Percentiles rank a stretch among this genome's conserved stretches.
phyloP scores from a whole-genome alignment of 139 green algal species.

The Zygnema cylindricum region DNA sequence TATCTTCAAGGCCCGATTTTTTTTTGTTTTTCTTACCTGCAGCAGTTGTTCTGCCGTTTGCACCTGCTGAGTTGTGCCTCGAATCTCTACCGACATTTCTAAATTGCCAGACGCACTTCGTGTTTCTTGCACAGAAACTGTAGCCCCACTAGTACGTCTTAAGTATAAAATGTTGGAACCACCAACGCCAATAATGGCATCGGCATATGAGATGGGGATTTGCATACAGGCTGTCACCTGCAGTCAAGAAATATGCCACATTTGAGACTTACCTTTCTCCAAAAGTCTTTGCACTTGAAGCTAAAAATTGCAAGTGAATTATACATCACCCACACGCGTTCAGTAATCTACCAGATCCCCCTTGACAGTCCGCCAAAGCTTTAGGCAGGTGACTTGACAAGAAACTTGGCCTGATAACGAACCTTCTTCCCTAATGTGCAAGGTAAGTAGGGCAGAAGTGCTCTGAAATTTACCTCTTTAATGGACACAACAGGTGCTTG shows the following conservation, averaged over 20 bases:
- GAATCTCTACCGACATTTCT: constrained; percentile 51
- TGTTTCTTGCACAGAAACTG: constrained; percentile 52
- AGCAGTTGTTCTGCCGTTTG: constrained; percentile 49
- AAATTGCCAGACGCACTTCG: constrained; percentile 10
- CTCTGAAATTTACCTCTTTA: neutral
- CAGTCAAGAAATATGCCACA: too few species aligned
- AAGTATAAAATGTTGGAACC: constrained; percentile 55
- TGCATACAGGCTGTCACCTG: constrained; percentile 51
- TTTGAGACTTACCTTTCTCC: too few species aligned
- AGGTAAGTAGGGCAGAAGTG: too few species aligned
- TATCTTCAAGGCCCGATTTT: too few species aligned
- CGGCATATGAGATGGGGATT: constrained; percentile 48
- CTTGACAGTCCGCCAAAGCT: too few species aligned
- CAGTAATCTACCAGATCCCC: too few species aligned
- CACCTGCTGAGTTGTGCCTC: constrained; percentile 44
- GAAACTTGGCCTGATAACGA: too few species aligned
- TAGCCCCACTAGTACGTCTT: constrained; percentile 35
- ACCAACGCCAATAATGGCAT: constrained; percentile 50
- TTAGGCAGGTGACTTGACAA: too few species aligned
- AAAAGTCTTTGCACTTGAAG: too few species aligned
- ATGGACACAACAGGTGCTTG: neutral
- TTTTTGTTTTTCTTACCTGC: constrained; percentile 42
- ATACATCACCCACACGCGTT: too few species aligned
- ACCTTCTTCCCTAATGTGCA: too few species aligned
- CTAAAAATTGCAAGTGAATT: too few species aligned